Conservation (phyloP, 179 eudicot genomes). For the Silene noctiflora region DNA sequence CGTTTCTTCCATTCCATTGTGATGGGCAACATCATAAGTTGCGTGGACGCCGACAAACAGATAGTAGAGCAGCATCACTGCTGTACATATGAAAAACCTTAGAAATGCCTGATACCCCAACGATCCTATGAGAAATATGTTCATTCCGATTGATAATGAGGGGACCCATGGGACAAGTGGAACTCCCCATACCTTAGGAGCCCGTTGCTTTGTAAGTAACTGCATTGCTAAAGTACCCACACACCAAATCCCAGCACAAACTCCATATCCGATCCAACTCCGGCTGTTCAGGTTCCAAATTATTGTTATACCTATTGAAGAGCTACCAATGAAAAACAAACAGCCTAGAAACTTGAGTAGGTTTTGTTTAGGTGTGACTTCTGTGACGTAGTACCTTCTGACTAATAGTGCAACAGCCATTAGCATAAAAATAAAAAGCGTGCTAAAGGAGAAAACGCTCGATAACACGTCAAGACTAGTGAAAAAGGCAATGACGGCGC, state of each 20-base stretch:
- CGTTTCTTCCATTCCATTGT: constrained; percentile 12
- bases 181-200: constrained; percentile 82
- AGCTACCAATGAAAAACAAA: constrained; percentile 42
- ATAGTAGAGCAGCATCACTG: constrained; percentile 78
- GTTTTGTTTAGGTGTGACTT: constrained; percentile 43
- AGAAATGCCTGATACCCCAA: constrained; percentile 62
- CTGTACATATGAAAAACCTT: constrained; percentile 77
- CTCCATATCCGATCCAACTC: constrained; percentile 58
- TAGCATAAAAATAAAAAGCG: constrained; percentile 83
- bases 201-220: constrained; percentile 50
- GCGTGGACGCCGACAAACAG: constrained; percentile 84
- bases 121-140: constrained; percentile 81
- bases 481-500: constrained; percentile 68
- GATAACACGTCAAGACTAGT: constrained; percentile 81
- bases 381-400: constrained; percentile 76
- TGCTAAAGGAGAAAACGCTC: constrained; percentile 73
- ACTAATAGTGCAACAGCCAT: constrained; percentile 86
- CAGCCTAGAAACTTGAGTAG: constrained; percentile 44
- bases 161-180: constrained; percentile 96
- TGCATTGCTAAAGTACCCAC: constrained; percentile 56
- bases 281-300: constrained; percentile 45
- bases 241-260: constrained; percentile 52
- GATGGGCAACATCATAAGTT: constrained; percentile 82
- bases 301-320: constrained; percentile 52
- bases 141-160: constrained; percentile 61